Percentiles rank a stretch among this genome's conserved stretches.
phyloP scores from a whole-genome alignment of 2,329 filamentous ascomycete genomes.

The Aspergillus persii region DNA sequence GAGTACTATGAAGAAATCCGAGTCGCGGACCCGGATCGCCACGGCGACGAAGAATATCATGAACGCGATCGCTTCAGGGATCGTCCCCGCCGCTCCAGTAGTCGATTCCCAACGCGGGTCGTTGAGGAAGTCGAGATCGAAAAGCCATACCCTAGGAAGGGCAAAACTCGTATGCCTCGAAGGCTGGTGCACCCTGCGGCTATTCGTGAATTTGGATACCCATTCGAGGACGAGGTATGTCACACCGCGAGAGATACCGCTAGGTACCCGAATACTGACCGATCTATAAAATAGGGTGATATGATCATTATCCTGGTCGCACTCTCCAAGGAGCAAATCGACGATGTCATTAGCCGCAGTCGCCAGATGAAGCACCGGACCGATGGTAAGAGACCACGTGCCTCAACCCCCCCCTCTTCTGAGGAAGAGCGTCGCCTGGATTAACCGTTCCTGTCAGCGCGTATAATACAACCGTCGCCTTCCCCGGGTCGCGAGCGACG shows the following conservation, averaged over 20 bases:
- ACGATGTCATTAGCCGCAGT: conserved; percentile 80
- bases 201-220: conserved; percentile 80
- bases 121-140: conserved; percentile 34
- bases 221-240: conserved; percentile 80
- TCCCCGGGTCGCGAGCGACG: conserved; percentile 25
- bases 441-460: conserved; percentile 12
- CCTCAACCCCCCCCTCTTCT: background rate
- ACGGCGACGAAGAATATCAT: conserved; percentile 70
- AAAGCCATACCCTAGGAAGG: conserved; percentile 69
- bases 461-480: conserved; percentile 21
- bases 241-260: conserved; percentile 3
- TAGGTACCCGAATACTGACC: conserved; percentile 3
- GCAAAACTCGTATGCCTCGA: conserved; percentile 84
- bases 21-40: conserved; percentile 65
- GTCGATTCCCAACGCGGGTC: conserved; percentile 28
- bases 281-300: conserved; percentile 59
- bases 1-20: conserved; percentile 65
- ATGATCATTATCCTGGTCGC: conserved; percentile 80
- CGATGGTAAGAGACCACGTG: conserved; percentile 30
- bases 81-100: conserved; percentile 48
- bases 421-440: background rate
- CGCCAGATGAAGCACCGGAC: conserved; percentile 53
- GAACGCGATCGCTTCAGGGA: conserved; percentile 55
- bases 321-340: conserved; percentile 85
- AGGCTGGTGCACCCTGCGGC: conserved; percentile 77